A percentile compares a stretch with the other conserved stretches of the same genome.
Conservation (phyloP, 805 yeast species). For the Sugiyamaella mastotermitis region DNA sequence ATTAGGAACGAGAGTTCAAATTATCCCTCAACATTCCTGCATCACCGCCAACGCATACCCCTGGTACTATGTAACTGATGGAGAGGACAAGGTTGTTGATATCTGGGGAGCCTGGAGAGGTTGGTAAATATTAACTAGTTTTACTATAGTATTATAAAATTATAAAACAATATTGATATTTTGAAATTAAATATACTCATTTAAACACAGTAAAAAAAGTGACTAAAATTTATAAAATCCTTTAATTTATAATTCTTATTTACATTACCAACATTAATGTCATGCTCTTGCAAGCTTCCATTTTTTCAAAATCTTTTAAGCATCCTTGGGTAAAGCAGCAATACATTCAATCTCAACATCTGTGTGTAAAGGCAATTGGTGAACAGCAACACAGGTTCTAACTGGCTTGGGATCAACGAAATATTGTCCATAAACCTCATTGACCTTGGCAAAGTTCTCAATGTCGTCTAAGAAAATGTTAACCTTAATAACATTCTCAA, state of each 20-base stretch:
- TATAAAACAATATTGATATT: too few relatives aligned
- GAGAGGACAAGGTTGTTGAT: slow-evolving; percentile 45
- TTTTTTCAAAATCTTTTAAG: too few relatives aligned
- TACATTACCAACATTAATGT: too few relatives aligned
- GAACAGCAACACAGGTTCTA: slow-evolving; percentile 95
- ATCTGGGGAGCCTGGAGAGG: slow-evolving; percentile 62
- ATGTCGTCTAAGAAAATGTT: slow-evolving; percentile 88
- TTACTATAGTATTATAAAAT: background rate
- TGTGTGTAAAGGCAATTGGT: slow-evolving; percentile 80
- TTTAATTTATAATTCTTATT: too few relatives aligned
- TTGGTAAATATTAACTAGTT: slow-evolving; percentile 25
- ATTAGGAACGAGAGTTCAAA: slow-evolving; percentile 45
- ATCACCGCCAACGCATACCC: slow-evolving; percentile 59
- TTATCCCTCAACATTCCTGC: slow-evolving; percentile 69
- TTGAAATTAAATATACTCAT: too few relatives aligned
- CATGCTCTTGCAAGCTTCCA: too few relatives aligned
- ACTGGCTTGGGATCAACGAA: slow-evolving; percentile 55
- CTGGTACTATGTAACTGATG: slow-evolving; percentile 51
- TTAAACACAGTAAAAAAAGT: too few relatives aligned
- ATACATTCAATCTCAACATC: slow-evolving; percentile 86
- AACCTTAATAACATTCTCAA: slow-evolving; percentile 79
- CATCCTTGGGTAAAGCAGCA: slow-evolving; percentile 40
- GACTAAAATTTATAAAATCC: too few relatives aligned
- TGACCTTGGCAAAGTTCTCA: slow-evolving; percentile 76
- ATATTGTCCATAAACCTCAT: slow-evolving; percentile 63